These are phyloP conservation scores for Davidsoniella virescens DNA, from an alignment of 2,329 filamentous ascomycete genomes.

Conservation along the genomic window DNA sequence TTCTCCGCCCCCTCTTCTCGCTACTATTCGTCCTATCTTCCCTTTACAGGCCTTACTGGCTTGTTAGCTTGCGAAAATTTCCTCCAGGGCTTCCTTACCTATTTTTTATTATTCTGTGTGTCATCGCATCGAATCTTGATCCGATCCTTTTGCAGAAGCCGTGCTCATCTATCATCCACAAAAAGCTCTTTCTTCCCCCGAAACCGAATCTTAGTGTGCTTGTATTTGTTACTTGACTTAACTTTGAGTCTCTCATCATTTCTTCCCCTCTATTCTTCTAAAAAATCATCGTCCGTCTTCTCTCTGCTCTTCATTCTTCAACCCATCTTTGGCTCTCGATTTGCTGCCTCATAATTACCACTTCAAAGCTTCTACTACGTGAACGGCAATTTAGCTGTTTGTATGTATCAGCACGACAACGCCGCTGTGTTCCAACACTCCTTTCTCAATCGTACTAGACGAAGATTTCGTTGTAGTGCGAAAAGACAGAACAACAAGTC, in stretches of 20 bases:
- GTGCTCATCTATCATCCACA: neutral
- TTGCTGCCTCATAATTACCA: constrained; percentile 6
- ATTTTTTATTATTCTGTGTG: constrained; percentile 12
- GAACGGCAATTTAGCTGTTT: constrained; percentile 24
- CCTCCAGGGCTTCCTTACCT: too few species aligned
- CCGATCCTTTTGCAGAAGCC: neutral
- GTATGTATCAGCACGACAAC: constrained; percentile 97
- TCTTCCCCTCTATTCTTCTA: constrained; percentile 3
- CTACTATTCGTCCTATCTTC: constrained; percentile 11
- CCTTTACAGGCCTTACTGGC: too few species aligned
- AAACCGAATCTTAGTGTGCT: constrained; percentile 11
- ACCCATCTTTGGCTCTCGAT: neutral
- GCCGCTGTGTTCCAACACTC: constrained; percentile 86
- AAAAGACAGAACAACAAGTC: constrained; percentile 27
- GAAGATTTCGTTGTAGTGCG: constrained; percentile 11
- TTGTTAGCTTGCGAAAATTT: too few species aligned
- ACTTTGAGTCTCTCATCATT: constrained; percentile 7
- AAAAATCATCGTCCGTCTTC: neutral
- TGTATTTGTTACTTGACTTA: neutral
- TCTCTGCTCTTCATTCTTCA: constrained; percentile 1
- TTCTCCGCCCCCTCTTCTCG: neutral
- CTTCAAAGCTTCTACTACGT: constrained; percentile 11
- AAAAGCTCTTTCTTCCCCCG: constrained; percentile 5
- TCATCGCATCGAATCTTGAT: constrained; percentile 11
- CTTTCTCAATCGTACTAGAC: constrained; percentile 27